Evolutionary conservation across 371 early-diverging fungal genomes (phyloP).

Genomic region (Mortierella sp.): DNA sequence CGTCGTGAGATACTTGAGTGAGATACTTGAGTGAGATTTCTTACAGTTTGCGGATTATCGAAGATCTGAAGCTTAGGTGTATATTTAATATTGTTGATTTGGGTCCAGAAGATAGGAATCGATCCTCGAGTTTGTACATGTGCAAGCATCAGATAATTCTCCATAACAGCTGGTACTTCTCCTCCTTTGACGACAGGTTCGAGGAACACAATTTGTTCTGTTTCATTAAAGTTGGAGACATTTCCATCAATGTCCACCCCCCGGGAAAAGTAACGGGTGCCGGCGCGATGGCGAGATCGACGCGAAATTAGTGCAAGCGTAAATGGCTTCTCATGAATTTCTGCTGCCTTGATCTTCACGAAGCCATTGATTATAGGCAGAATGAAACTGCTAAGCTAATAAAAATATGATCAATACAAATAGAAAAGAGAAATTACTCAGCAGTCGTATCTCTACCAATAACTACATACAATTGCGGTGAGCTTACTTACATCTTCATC

Average conservation of each 20-base stretch:
- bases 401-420: not conserved
- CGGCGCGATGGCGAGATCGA: slow-evolving; percentile 82
- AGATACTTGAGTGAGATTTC: slow-evolving; percentile 3
- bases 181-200: slow-evolving; percentile 53
- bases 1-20: not conserved
- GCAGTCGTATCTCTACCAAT: not conserved
- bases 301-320: slow-evolving; percentile 87
- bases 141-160: slow-evolving; percentile 62
- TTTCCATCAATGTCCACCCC: slow-evolving; percentile 96
- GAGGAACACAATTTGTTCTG: slow-evolving; percentile 91
- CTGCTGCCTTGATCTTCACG: slow-evolving; percentile 62
- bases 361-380: slow-evolving; percentile 94
- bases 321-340: slow-evolving; percentile 74
- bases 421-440: not conserved
- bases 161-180: slow-evolving; percentile 6
- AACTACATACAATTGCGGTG: not conserved
- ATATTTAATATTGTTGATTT: slow-evolving; percentile 92
- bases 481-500: slow-evolving; percentile 62
- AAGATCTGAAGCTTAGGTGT: slow-evolving; percentile 88
- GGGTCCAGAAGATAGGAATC: slow-evolving; percentile 98
- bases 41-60: slow-evolving; percentile 75
- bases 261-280: slow-evolving; percentile 94
- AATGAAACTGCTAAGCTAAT: slow-evolving; percentile 80
- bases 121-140: slow-evolving; percentile 98
- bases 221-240: slow-evolving; percentile 98